Evolutionary conservation across 2,329 filamentous ascomycete species (phyloP).

Genomic region (Sporothrix humicola): DNA sequence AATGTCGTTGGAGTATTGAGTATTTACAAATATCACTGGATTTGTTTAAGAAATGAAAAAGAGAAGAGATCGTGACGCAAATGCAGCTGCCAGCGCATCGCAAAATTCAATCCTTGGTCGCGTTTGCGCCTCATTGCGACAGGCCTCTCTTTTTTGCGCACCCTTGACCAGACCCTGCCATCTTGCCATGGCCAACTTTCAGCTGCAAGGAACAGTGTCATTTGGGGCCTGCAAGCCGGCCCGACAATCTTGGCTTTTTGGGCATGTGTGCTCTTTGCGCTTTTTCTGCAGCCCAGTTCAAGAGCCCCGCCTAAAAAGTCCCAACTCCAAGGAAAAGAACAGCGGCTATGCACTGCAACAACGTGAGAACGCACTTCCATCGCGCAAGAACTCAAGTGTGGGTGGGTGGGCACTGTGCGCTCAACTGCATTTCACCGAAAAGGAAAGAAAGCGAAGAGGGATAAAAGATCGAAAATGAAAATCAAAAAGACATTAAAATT

Average conservation of each 20-base stretch:
- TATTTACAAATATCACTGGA: too few species aligned
- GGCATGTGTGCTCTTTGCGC: background rate
- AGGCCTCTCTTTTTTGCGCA: background rate
- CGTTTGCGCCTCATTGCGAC: too few species aligned
- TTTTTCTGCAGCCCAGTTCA: background rate
- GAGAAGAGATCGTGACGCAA: too few species aligned
- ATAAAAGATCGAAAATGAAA: background rate
- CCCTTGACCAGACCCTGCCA: background rate
- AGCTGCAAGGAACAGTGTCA: background rate
- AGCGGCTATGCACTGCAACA: slow-evolving; percentile 23
- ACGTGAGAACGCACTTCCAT: background rate
- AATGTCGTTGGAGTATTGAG: too few species aligned
- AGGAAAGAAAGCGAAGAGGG: background rate
- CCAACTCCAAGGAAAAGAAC: background rate
- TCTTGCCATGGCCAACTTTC: background rate
- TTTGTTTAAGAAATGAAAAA: too few species aligned
- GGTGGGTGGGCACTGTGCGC: background rate
- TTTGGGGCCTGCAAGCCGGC: background rate
- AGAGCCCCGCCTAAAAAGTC: background rate
- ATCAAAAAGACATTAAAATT: background rate
- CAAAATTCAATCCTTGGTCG: background rate
- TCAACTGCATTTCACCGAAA: background rate
- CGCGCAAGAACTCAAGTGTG: background rate
- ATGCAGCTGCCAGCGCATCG: too few species aligned
- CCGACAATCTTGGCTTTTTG: slow-evolving; percentile 18